Percentiles rank a stretch among this genome's conserved stretches.
Conservation (phyloP, 2,329 filamentous ascomycete species). For the Diaporthe aspalathi region DNA sequence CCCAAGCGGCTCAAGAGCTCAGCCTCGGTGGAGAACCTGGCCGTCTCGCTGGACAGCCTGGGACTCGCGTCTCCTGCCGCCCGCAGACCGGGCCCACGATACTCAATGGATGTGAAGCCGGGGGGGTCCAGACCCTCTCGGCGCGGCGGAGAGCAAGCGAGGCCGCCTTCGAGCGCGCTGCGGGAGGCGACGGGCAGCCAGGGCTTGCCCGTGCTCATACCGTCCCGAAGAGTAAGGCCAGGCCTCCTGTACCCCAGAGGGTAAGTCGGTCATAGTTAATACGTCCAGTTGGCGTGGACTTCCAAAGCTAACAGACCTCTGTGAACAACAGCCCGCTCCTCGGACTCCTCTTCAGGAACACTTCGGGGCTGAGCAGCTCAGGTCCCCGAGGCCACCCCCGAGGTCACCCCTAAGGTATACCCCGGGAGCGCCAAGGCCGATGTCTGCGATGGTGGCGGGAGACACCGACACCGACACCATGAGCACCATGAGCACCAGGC, state of each 20-base stretch:
- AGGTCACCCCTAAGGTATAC: background rate
- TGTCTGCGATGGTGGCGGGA: background rate
- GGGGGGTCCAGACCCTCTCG: background rate
- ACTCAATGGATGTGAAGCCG: constrained; percentile 4
- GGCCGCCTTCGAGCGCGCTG: constrained; percentile 13
- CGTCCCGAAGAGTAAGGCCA: constrained; percentile 21
- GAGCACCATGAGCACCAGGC: background rate
- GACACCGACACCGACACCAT: background rate
- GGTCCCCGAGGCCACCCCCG: background rate
- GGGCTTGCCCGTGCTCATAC: constrained; percentile 15
- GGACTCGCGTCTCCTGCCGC: background rate
- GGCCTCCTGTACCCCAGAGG: constrained; percentile 9
- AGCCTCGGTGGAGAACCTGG: constrained; percentile 1
- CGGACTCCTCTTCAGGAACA: background rate
- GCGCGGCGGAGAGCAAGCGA: constrained; percentile 19
- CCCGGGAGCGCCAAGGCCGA: background rate
- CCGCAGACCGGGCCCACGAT: background rate
- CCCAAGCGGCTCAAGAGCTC: background rate
- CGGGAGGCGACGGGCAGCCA: background rate
- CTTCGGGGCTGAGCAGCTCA: background rate
- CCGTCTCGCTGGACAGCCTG: background rate
- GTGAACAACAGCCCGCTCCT: background rate
- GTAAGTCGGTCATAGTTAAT: constrained; percentile 12
- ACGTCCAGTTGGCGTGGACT: background rate
- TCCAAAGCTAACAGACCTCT: background rate